phyloP scores from a whole-genome alignment of 805 yeast species.

The Candida sanyiensis region DNA sequence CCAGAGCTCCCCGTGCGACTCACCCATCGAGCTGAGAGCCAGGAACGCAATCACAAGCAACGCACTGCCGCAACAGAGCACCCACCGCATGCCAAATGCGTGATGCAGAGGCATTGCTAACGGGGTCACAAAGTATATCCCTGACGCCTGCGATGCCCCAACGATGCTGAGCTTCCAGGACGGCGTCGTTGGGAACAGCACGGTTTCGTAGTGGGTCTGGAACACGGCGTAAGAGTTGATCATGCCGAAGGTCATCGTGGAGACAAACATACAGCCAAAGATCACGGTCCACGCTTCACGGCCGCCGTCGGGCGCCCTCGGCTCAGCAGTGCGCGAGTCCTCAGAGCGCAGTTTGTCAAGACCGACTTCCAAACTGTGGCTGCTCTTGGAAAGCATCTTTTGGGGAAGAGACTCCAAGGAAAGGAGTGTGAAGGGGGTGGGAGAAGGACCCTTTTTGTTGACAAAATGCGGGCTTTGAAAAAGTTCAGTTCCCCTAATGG shows the following conservation, averaged over 20 bases:
- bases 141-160: constrained; percentile 23
- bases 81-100: constrained; percentile 18
- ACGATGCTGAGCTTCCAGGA: constrained; percentile 21
- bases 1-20: constrained; percentile 17
- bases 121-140: constrained; percentile 17
- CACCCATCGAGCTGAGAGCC: constrained; percentile 17
- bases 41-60: constrained; percentile 15
- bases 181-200: constrained; percentile 11
- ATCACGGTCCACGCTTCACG: constrained; percentile 19
- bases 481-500: too few species aligned
- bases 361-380: too few species aligned
- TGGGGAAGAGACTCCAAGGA: not conserved
- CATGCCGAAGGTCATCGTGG: constrained; percentile 21
- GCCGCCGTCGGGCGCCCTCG: constrained; percentile 1
- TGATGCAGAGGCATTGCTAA: constrained; percentile 17
- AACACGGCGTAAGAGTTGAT: constrained; percentile 22
- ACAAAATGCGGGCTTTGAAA: not conserved
- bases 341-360: too few species aligned
- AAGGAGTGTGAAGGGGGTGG: too few species aligned
- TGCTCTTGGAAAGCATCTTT: not conserved
- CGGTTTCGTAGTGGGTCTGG: constrained; percentile 23
- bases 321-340: too few species aligned
- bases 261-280: constrained; percentile 17
- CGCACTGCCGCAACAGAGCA: constrained; percentile 11
- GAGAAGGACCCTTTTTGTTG: too few species aligned